Percentiles rank a stretch among this genome's conserved stretches.
Conservation (phyloP, 2,329 filamentous ascomycete genomes). For the Emergomyces orientalis region DNA sequence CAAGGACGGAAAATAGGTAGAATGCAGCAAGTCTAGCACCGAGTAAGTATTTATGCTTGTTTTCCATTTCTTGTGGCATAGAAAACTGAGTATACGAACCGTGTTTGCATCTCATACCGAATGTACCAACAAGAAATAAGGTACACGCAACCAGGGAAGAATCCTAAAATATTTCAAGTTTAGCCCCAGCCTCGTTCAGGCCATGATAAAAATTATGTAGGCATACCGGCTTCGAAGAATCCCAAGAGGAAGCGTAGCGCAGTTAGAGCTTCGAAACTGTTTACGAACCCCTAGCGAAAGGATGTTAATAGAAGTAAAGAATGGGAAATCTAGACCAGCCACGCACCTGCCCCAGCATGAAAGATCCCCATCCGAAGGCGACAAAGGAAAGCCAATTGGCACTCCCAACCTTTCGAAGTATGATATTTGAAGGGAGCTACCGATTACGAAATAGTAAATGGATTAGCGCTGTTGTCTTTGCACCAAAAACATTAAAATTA, state of each 20-base stretch:
- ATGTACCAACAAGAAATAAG: constrained; percentile 59
- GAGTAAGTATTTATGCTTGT: constrained; percentile 20
- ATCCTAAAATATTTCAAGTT: constrained; percentile 10
- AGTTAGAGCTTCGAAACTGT: constrained; percentile 3
- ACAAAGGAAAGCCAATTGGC: constrained; percentile 24
- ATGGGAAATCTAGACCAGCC: constrained; percentile 12
- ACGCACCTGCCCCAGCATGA: constrained; percentile 16
- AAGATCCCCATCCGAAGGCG: constrained; percentile 19
- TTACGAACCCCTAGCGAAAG: constrained; percentile 17
- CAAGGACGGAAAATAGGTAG: constrained; percentile 42
- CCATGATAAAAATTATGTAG: constrained; percentile 43
- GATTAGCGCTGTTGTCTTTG: neutral
- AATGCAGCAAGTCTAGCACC: constrained; percentile 36
- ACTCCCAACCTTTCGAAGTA: constrained; percentile 56
- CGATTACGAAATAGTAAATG: neutral
- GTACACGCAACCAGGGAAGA: constrained; percentile 51
- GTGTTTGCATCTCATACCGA: constrained; percentile 28
- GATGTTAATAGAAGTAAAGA: constrained; percentile 5
- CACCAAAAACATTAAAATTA: neutral
- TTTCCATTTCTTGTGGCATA: neutral
- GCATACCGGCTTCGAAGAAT: constrained; percentile 12
- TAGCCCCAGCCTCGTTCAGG: neutral
- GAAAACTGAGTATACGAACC: constrained; percentile 22
- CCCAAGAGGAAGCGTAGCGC: constrained; percentile 1
- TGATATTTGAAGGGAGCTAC: constrained; percentile 53